Evolutionary conservation across 208 protist species (phyloP).

Genomic region (Borovskyia barvae): DNA sequence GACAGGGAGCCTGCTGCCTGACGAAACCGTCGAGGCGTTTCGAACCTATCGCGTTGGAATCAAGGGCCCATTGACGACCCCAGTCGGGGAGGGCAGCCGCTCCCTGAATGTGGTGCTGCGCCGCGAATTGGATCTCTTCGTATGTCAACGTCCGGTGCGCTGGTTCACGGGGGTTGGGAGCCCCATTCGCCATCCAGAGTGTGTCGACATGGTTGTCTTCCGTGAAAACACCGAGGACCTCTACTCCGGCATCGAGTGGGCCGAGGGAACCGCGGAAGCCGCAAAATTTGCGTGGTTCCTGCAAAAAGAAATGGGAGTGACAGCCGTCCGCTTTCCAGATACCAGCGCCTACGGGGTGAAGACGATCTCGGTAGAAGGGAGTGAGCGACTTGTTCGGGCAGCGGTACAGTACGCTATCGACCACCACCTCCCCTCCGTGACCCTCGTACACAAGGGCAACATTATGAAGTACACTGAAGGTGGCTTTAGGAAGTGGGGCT

Average conservation of each 20-base stretch:
- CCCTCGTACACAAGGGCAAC: slow-evolving; percentile 60
- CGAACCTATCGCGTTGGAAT: slow-evolving; percentile 29
- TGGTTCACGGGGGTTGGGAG: slow-evolving; percentile 44
- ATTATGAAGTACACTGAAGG: slow-evolving; percentile 67
- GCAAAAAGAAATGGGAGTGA: slow-evolving; percentile 34
- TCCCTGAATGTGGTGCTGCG: slow-evolving; percentile 57
- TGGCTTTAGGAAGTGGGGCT: slow-evolving; percentile 49
- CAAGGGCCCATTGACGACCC: slow-evolving; percentile 43
- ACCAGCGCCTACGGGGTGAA: slow-evolving; percentile 48
- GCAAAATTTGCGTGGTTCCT: slow-evolving; percentile 30
- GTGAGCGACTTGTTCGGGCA: slow-evolving; percentile 45
- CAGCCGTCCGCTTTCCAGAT: slow-evolving; percentile 35
- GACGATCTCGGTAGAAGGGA: slow-evolving; percentile 44
- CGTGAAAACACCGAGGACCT: slow-evolving; percentile 64
- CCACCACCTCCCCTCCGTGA: slow-evolving; percentile 44
- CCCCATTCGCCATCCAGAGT: slow-evolving; percentile 41
- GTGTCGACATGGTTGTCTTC: slow-evolving; percentile 59
- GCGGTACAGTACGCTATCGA: slow-evolving; percentile 43
- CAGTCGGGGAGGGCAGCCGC: slow-evolving; percentile 47
- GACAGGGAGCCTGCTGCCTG: slow-evolving; percentile 29
- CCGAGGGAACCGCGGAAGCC: slow-evolving; percentile 35
- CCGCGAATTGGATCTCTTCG: slow-evolving; percentile 44
- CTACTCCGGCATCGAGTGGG: slow-evolving; percentile 55
- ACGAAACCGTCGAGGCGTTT: slow-evolving; percentile 40
- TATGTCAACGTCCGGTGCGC: slow-evolving; percentile 47